phyloP scores from a whole-genome alignment of 768 basidiomycete genomes.

The Mycena epipterygia region DNA sequence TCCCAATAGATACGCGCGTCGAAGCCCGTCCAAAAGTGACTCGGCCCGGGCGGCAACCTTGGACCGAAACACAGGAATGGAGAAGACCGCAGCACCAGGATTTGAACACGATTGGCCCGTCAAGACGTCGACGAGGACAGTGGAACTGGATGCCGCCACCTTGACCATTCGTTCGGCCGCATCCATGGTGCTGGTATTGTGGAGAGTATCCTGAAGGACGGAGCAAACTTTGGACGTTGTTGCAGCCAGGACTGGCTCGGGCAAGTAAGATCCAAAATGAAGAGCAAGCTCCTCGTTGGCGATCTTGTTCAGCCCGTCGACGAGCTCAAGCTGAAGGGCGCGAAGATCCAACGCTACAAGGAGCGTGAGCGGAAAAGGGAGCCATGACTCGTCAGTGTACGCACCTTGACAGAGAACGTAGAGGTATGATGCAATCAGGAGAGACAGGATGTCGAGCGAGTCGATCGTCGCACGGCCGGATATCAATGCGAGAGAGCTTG shows the following conservation, averaged over 20 bases:
- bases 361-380: neutral
- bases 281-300: slow-evolving; percentile 62
- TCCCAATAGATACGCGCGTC: slow-evolving; percentile 71
- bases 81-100: slow-evolving; percentile 48
- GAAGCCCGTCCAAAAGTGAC: slow-evolving; percentile 60
- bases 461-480: slow-evolving; percentile 36
- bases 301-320: slow-evolving; percentile 60
- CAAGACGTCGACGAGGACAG: slow-evolving; percentile 75
- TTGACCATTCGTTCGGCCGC: slow-evolving; percentile 76
- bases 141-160: slow-evolving; percentile 73
- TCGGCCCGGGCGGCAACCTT: slow-evolving; percentile 64
- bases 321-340: slow-evolving; percentile 78
- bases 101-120: slow-evolving; percentile 52
- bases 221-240: slow-evolving; percentile 55
- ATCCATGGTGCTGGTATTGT: slow-evolving; percentile 81
- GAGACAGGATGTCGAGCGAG: slow-evolving; percentile 34
- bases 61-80: slow-evolving; percentile 68
- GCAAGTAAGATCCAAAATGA: slow-evolving; percentile 59
- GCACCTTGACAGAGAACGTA: slow-evolving; percentile 70
- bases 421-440: slow-evolving; percentile 34
- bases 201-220: slow-evolving; percentile 66
- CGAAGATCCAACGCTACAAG: slow-evolving; percentile 82
- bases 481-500: slow-evolving; percentile 80
- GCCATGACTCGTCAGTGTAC: slow-evolving; percentile 5
- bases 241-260: slow-evolving; percentile 45